phyloP scores from a whole-genome alignment of 1,139 yeast species.

The Entelexis paramagnoliae region DNA sequence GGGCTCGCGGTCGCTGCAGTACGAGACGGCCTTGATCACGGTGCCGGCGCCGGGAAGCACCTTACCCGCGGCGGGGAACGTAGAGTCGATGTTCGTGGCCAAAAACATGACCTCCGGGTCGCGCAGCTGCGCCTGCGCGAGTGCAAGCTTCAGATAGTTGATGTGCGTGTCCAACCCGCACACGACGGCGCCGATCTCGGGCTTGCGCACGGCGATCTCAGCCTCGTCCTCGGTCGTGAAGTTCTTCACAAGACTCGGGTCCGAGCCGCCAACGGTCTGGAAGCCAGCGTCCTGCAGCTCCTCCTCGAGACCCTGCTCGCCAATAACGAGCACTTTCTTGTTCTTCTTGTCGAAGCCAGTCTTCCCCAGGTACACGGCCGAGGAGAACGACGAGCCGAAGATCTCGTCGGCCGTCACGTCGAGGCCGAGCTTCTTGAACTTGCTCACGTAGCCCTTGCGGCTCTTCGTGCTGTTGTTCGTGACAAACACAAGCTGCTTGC shows the following conservation, averaged over 20 bases:
- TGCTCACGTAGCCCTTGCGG: slow-evolving; percentile 60
- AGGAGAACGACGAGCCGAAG: slow-evolving; percentile 84
- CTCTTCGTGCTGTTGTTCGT: slow-evolving; percentile 94
- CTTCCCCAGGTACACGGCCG: slow-evolving; percentile 75
- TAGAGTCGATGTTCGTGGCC: slow-evolving; percentile 93
- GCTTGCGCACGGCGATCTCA: slow-evolving; percentile 43
- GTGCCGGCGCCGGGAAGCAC: slow-evolving; percentile 94
- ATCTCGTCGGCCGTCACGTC: slow-evolving; percentile 58
- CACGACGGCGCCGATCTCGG: slow-evolving; percentile 72
- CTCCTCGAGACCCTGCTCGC: slow-evolving; percentile 69
- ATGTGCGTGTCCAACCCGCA: slow-evolving; percentile 72
- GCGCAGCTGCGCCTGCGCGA: slow-evolving; percentile 69
- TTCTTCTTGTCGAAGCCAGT: slow-evolving; percentile 56
- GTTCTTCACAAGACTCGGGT: slow-evolving; percentile 28
- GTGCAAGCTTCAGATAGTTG: slow-evolving; percentile 71
- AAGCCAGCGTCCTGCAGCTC: slow-evolving; percentile 64
- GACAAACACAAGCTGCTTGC: slow-evolving; percentile 72
- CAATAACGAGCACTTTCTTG: slow-evolving; percentile 77
- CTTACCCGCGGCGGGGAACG: slow-evolving; percentile 81
- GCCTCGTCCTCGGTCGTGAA: slow-evolving; percentile 30
- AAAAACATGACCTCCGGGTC: slow-evolving; percentile 62
- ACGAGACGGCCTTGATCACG: slow-evolving; percentile 67
- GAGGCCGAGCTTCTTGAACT: slow-evolving; percentile 68
- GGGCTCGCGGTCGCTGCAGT: slow-evolving; percentile 65
- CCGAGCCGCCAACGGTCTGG: slow-evolving; percentile 65